These are phyloP conservation scores for Heliosperma pusillum DNA, from an alignment of 148 eudicot genomes.

Conservation along the genomic window DNA sequence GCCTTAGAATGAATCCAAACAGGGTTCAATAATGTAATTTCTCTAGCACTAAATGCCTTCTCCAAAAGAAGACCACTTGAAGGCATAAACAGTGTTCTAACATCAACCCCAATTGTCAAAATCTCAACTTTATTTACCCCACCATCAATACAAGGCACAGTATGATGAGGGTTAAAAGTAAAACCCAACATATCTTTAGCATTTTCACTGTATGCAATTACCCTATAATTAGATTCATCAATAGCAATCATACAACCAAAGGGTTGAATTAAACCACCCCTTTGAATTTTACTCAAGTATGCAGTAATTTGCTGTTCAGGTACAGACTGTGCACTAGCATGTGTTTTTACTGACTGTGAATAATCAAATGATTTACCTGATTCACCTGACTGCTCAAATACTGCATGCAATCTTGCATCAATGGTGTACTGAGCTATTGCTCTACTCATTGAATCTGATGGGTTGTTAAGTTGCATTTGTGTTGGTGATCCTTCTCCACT, in stretches of 20 bases:
- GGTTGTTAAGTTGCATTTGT: slow-evolving; percentile 20
- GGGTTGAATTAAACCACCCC: slow-evolving; percentile 87
- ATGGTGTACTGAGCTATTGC: slow-evolving; percentile 69
- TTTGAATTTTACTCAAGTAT: slow-evolving; percentile 73
- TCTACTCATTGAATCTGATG: slow-evolving; percentile 47
- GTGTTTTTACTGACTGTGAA: slow-evolving; percentile 53
- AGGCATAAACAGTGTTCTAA: slow-evolving; percentile 55
- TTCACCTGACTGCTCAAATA: slow-evolving; percentile 67
- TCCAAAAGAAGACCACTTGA: slow-evolving; percentile 49
- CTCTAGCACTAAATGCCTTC: slow-evolving; percentile 66
- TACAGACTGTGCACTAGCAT: slow-evolving; percentile 32
- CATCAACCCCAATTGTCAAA: slow-evolving; percentile 62
- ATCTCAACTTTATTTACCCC: slow-evolving; percentile 34
- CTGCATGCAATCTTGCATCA: slow-evolving; percentile 82
- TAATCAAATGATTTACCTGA: slow-evolving; percentile 81
- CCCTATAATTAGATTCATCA: slow-evolving; percentile 48
- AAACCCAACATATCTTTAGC: slow-evolving; percentile 61
- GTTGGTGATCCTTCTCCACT: slow-evolving; percentile 32
- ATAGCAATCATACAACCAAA: slow-evolving; percentile 82
- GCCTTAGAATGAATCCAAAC: slow-evolving; percentile 73
- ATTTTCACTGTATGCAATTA: slow-evolving; percentile 72
- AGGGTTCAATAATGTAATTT: slow-evolving; percentile 71
- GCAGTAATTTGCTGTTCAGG: slow-evolving; percentile 77
- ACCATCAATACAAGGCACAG: slow-evolving; percentile 47
- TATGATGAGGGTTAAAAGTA: slow-evolving; percentile 30